These are phyloP conservation scores for Xylariomycetidae sp. DNA, from an alignment of 2,329 filamentous ascomycete species.

Conservation along the genomic window DNA sequence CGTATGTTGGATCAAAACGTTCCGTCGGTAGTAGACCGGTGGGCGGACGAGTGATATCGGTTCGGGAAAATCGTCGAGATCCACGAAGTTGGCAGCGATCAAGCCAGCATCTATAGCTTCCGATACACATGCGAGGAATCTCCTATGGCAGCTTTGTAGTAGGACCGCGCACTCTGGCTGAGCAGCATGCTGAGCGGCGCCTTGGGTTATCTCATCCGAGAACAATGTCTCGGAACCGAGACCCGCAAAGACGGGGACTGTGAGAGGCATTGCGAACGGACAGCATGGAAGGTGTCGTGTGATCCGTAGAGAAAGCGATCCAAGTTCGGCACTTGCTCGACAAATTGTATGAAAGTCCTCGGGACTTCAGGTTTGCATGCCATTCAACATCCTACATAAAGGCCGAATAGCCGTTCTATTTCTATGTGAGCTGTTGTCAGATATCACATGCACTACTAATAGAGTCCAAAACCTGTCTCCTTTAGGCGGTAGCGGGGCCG, in stretches of 20 bases:
- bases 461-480: no score
- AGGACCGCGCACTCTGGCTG: conserved; percentile 6
- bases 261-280: no score
- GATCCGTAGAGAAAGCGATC: no score
- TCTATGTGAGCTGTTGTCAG: no score
- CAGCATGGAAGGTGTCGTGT: no score
- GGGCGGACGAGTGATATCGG: conserved; percentile 5
- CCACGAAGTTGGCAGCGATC: conserved; percentile 2
- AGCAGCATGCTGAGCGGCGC: conserved; percentile 3
- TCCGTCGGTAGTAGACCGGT: conserved; percentile 3
- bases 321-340: no score
- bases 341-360: no score
- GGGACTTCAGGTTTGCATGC: no score
- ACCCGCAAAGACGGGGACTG: conserved; percentile 9
- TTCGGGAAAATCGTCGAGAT: conserved; percentile 5
- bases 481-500: no score
- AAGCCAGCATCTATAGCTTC: conserved; percentile 3
- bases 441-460: no score
- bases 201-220: conserved; percentile 3
- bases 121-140: conserved; percentile 2
- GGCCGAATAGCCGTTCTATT: no score
- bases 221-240: conserved; percentile 8
- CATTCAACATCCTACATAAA: no score
- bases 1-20: conserved; percentile 8
- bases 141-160: conserved; percentile 3